These are phyloP conservation scores for Multifurca ochricompacta DNA, from an alignment of 768 basidiomycete species.

Conservation along the genomic window DNA sequence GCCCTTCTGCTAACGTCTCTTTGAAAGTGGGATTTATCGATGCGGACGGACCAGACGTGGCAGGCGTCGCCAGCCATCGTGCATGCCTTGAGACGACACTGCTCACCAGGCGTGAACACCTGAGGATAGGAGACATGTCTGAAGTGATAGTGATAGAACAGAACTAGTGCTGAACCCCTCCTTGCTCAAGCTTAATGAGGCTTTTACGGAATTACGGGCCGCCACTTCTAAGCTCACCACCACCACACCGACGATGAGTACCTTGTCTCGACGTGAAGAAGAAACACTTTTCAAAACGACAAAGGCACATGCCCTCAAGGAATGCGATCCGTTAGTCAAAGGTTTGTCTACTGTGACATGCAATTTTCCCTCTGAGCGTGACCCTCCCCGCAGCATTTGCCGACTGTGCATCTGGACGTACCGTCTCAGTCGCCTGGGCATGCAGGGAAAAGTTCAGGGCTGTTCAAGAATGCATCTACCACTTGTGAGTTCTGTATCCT, in stretches of 20 bases:
- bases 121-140: conserved; percentile 13
- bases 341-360: conserved; percentile 34
- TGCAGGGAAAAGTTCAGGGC: conserved; percentile 61
- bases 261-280: conserved; percentile 82
- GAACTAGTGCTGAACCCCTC: no score
- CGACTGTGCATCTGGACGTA: conserved; percentile 72
- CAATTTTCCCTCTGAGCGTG: not conserved
- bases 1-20: conserved; percentile 53
- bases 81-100: not conserved
- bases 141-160: not conserved
- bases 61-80: conserved; percentile 22
- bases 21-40: conserved; percentile 38
- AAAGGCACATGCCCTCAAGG: conserved; percentile 68
- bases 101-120: conserved; percentile 13
- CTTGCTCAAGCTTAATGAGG: no score
- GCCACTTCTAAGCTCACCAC: not conserved
- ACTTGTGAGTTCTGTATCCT: conserved; percentile 50
- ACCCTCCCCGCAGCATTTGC: conserved; percentile 56
- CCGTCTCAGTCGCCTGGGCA: conserved; percentile 79
- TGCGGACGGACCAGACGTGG: conserved; percentile 42
- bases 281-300: conserved; percentile 77
- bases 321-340: conserved; percentile 71
- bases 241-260: conserved; percentile 50
- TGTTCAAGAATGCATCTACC: conserved; percentile 72
- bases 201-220: conserved; percentile 9